Percentiles rank a stretch among this genome's conserved stretches.
Evolutionary conservation across 1,139 yeast genomes (phyloP).

Genomic region (Suhomyces atakaporum): DNA sequence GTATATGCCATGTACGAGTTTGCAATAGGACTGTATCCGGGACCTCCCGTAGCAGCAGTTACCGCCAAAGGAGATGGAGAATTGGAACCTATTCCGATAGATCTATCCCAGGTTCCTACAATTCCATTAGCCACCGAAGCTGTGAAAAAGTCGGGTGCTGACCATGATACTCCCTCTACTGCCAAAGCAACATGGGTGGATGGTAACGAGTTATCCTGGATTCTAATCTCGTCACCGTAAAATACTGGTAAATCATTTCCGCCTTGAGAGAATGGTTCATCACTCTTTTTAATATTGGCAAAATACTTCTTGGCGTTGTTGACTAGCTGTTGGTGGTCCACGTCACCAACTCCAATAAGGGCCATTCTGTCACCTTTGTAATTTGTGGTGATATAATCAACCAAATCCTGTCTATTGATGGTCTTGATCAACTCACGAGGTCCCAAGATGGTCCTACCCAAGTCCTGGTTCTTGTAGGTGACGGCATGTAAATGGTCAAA

Average conservation of each 20-base stretch:
- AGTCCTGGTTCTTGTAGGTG: conserved; percentile 85
- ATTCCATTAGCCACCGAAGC: conserved; percentile 96
- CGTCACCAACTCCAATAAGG: conserved; percentile 92
- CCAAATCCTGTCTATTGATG: conserved; percentile 74
- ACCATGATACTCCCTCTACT: conserved; percentile 98
- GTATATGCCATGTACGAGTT: conserved; percentile 96
- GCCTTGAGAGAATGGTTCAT: conserved; percentile 66
- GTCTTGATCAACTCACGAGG: conserved; percentile 87
- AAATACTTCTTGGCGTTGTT: conserved; percentile 73
- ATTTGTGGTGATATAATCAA: conserved; percentile 76
- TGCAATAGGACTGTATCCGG: conserved; percentile 60
- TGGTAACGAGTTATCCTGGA: conserved; percentile 81
- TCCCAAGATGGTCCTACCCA: conserved; percentile 97
- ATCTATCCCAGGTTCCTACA: conserved; percentile 96
- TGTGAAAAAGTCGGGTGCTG: conserved; percentile 91
- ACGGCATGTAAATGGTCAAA: conserved; percentile 96
- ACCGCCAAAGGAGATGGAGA: conserved; percentile 79
- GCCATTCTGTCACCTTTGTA: conserved; percentile 98
- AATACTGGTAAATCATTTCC: conserved; percentile 81
- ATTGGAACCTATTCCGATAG: conserved; percentile 73
- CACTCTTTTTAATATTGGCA: conserved; percentile 71
- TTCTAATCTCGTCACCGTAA: conserved; percentile 81
- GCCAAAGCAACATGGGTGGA: conserved; percentile 91
- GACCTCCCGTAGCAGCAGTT: conserved; percentile 67
- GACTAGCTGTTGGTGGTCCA: conserved; percentile 83